Evolutionary conservation across 805 yeast species (phyloP).

Genomic region (Pichia rugopelliculosa): DNA sequence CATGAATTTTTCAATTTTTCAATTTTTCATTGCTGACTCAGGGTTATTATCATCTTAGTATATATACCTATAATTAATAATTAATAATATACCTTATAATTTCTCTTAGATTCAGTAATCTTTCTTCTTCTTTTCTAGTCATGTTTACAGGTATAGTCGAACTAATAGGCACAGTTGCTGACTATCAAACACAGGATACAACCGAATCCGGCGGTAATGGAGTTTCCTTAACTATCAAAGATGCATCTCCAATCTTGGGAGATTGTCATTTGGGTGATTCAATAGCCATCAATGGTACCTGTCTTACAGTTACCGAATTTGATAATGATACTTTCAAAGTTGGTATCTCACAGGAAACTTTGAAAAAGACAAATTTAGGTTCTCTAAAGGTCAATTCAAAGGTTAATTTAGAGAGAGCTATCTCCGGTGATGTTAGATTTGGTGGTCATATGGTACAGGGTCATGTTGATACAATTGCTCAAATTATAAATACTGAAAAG

Average conservation of each 20-base stretch:
- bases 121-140: not conserved
- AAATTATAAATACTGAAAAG: conserved; percentile 40
- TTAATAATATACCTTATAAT: no score
- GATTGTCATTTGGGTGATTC: conserved; percentile 95
- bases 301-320: conserved; percentile 88
- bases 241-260: conserved; percentile 52
- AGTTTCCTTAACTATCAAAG: conserved; percentile 56
- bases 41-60: no score
- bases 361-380: conserved; percentile 73
- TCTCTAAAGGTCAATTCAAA: conserved; percentile 45
- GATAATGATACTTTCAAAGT: conserved; percentile 59
- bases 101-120: not conserved
- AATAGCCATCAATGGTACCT: conserved; percentile 81
- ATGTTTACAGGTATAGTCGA: conserved; percentile 98
- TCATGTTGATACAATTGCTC: conserved; percentile 87
- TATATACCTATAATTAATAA: no score
- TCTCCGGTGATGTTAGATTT: conserved; percentile 66
- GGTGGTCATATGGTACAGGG: conserved; percentile 99
- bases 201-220: conserved; percentile 64
- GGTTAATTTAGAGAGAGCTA: conserved; percentile 91
- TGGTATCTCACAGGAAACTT: conserved; percentile 89
- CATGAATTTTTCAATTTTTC: no score
- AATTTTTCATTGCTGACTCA: no score
- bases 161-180: conserved; percentile 56
- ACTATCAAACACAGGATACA: conserved; percentile 39